phyloP scores from a whole-genome alignment of 1,284 basidiomycete genomes.

The Phylloboletellus chloephorus region DNA sequence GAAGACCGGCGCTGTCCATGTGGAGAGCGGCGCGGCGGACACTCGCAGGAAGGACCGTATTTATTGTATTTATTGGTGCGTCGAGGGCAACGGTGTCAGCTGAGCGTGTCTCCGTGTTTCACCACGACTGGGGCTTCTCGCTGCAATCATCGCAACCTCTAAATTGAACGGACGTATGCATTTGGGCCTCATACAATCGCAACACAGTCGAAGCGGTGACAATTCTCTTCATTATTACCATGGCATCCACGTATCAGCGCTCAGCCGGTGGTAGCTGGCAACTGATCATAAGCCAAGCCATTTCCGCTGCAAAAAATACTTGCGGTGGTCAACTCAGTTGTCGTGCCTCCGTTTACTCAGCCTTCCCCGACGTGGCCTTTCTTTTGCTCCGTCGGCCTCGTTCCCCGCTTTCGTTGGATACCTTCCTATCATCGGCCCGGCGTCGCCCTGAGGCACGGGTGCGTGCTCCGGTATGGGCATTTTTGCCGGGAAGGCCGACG shows the following conservation, averaged over 20 bases:
- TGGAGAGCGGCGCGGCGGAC: conserved; percentile 16
- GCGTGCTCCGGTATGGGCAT: conserved; percentile 22
- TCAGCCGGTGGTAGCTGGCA: no score
- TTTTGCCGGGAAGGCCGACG: conserved; percentile 23
- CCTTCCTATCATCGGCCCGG: conserved; percentile 10
- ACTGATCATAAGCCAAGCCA: conserved; percentile 18
- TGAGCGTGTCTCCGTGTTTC: no score
- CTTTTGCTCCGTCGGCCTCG: conserved; percentile 20
- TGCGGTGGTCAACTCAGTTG: conserved; percentile 23
- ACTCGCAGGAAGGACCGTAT: conserved; percentile 24
- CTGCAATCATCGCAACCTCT: no score
- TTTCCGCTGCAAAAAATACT: conserved; percentile 19
- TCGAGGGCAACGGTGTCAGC: no score
- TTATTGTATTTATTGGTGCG: no score
- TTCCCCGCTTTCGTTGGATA: conserved; percentile 11
- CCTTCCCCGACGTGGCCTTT: conserved; percentile 29
- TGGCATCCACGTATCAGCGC: conserved; percentile 10
- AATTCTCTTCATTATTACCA: no score
- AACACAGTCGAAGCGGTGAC: no score
- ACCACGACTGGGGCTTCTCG: no score
- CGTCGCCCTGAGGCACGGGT: conserved; percentile 15
- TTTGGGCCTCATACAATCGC: no score
- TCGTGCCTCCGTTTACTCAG: conserved; percentile 32
- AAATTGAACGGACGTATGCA: no score
- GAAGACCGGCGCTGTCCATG: conserved; percentile 25